Percentiles rank a stretch among this genome's conserved stretches.
phyloP scores from a whole-genome alignment of 345 rosid species.

The Syzygium oleosum region DNA sequence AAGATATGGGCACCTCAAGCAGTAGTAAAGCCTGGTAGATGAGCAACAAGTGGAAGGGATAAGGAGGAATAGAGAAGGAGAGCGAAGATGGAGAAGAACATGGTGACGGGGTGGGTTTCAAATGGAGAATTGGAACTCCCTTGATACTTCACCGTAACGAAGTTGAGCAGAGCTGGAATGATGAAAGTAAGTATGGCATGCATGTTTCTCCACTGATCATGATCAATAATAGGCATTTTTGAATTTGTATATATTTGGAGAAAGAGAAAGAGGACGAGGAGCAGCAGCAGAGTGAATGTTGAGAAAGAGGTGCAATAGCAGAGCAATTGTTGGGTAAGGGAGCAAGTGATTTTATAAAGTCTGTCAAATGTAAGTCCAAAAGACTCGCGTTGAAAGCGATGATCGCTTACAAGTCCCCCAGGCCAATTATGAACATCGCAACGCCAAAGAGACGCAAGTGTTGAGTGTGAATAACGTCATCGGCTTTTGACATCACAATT shows the following conservation, averaged over 20 bases:
- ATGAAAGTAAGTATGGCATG: not conserved
- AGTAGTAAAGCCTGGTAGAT: not conserved
- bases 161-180: not conserved
- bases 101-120: not conserved
- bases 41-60: not conserved
- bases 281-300: not conserved
- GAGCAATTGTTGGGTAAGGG: not conserved
- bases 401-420: too few species aligned
- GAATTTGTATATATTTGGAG: not conserved
- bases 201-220: not conserved
- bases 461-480: too few species aligned
- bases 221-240: not conserved
- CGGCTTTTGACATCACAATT: too few species aligned
- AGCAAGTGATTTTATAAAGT: not conserved
- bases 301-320: not conserved
- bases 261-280: not conserved
- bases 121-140: not conserved
- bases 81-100: not conserved
- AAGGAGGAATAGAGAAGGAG: not conserved
- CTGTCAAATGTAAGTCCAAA: not conserved
- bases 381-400: too few species aligned
- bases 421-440: too few species aligned
- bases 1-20: fast-evolving
- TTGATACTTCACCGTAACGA: not conserved
- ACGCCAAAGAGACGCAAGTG: too few species aligned